A percentile compares a stretch with the other conserved stretches of the same genome.
phyloP scores from a whole-genome alignment of 257 asterid species.

The Paraleonurus japonicus region DNA sequence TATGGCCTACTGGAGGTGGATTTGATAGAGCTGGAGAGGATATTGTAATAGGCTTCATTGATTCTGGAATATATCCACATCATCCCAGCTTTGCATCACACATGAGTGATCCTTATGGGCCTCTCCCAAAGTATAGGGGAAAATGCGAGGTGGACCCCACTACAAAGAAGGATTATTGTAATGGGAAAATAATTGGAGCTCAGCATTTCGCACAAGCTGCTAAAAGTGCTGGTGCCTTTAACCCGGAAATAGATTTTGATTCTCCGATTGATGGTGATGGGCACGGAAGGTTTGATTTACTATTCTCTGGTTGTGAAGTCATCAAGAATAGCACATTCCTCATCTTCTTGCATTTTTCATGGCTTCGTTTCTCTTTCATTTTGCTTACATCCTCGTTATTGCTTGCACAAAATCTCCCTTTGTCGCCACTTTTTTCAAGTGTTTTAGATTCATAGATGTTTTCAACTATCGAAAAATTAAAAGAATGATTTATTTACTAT shows the following conservation, averaged over 20 bases:
- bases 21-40: slow-evolving; percentile 96
- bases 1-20: slow-evolving; percentile 98
- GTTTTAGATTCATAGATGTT: background rate
- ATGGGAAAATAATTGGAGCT: slow-evolving; percentile 98
- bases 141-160: slow-evolving; percentile 77
- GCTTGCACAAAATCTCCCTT: background rate
- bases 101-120: slow-evolving; percentile 77
- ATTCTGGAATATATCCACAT: slow-evolving; percentile 93
- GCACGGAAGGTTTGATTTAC: slow-evolving; percentile 80
- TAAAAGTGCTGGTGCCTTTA: slow-evolving; percentile 86
- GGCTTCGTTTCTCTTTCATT: background rate
- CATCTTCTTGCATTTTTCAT: background rate
- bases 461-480: background rate
- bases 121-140: slow-evolving; percentile 79
- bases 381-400: background rate
- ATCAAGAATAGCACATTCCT: background rate
- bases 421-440: background rate
- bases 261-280: slow-evolving; percentile 98
- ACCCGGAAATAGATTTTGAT: slow-evolving; percentile 76
- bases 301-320: slow-evolving; percentile 15
- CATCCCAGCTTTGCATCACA: slow-evolving; percentile 89
- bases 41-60: slow-evolving; percentile 84
- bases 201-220: slow-evolving; percentile 99
- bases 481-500: background rate
- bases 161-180: slow-evolving; percentile 77